Evolutionary conservation across 2,329 filamentous ascomycete species (phyloP).

Genomic region (Sporothrix pseudoabietina): DNA sequence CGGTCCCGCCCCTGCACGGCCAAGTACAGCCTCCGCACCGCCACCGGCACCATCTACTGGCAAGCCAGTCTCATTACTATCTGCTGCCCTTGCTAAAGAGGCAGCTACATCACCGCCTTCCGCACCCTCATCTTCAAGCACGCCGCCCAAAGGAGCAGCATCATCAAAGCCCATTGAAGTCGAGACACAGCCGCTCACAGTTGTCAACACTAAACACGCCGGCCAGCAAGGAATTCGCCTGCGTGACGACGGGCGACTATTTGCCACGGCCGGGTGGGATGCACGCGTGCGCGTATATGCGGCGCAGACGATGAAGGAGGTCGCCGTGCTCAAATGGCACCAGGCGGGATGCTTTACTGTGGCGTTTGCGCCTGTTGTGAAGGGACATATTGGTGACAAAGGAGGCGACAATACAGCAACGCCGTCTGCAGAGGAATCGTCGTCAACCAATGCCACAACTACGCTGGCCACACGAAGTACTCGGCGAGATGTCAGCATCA

Average conservation of each 20-base stretch:
- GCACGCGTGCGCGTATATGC: slow-evolving; percentile 79
- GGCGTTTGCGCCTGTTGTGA: slow-evolving; percentile 62
- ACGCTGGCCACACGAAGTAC: not conserved
- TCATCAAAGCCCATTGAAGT: slow-evolving; percentile 30
- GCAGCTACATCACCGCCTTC: slow-evolving; percentile 13
- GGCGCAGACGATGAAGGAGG: slow-evolving; percentile 75
- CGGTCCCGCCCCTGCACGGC: too few species aligned
- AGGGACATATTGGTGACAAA: not conserved
- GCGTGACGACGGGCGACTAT: slow-evolving; percentile 77
- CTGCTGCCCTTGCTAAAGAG: slow-evolving; percentile 38
- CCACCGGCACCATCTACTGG: not conserved
- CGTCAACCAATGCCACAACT: not conserved
- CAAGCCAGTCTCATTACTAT: slow-evolving; percentile 38
- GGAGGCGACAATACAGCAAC: not conserved
- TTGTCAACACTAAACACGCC: slow-evolving; percentile 77
- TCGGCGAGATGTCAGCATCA: slow-evolving; percentile 54
- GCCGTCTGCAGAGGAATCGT: not conserved
- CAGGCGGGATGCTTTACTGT: slow-evolving; percentile 82
- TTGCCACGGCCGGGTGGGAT: slow-evolving; percentile 95
- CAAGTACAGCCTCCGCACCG: not conserved
- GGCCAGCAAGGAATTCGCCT: slow-evolving; percentile 82
- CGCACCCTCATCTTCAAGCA: not conserved
- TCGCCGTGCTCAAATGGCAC: slow-evolving; percentile 95
- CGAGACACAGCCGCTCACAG: slow-evolving; percentile 57
- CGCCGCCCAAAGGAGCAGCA: slow-evolving; percentile 6